Evolutionary conservation across 1,139 yeast genomes (phyloP).

Genomic region (Kazachstania sp.): DNA sequence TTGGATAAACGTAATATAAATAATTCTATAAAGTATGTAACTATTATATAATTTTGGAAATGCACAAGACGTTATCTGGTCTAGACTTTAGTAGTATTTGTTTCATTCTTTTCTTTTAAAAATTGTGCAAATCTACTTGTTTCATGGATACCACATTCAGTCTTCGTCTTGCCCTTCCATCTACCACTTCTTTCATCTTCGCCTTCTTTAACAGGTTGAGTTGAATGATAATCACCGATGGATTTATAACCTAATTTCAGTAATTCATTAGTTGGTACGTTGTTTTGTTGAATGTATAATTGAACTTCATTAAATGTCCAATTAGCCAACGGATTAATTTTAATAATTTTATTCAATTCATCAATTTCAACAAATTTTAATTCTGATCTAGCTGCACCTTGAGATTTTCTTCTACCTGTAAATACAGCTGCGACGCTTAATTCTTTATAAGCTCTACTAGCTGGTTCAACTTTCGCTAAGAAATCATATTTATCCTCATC

Average conservation of each 20-base stretch:
- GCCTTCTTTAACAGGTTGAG: slow-evolving; percentile 80
- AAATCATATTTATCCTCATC: slow-evolving; percentile 79
- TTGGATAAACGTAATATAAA: no score
- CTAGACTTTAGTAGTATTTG: background rate
- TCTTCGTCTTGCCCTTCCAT: slow-evolving; percentile 89
- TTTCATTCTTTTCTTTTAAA: slow-evolving; percentile 25
- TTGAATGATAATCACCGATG: slow-evolving; percentile 94
- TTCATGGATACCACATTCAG: slow-evolving; percentile 94
- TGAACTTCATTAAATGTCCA: slow-evolving; percentile 76
- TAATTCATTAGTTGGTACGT: slow-evolving; percentile 79
- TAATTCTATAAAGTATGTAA: no score
- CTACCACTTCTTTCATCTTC: slow-evolving; percentile 95
- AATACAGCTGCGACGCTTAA: slow-evolving; percentile 71
- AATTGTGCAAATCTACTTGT: slow-evolving; percentile 62
- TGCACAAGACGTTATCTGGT: no score
- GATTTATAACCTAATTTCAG: slow-evolving; percentile 84
- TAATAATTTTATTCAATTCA: slow-evolving; percentile 56
- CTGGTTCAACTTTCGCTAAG: slow-evolving; percentile 87
- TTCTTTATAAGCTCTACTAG: slow-evolving; percentile 72
- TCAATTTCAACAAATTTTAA: slow-evolving; percentile 74
- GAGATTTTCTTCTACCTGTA: slow-evolving; percentile 87
- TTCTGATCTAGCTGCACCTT: slow-evolving; percentile 76
- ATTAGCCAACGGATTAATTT: slow-evolving; percentile 80
- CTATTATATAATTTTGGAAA: background rate
- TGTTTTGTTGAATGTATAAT: slow-evolving; percentile 53